phyloP scores from a whole-genome alignment of 2,329 filamentous ascomycete species.

The Davidsoniella eucalypti region DNA sequence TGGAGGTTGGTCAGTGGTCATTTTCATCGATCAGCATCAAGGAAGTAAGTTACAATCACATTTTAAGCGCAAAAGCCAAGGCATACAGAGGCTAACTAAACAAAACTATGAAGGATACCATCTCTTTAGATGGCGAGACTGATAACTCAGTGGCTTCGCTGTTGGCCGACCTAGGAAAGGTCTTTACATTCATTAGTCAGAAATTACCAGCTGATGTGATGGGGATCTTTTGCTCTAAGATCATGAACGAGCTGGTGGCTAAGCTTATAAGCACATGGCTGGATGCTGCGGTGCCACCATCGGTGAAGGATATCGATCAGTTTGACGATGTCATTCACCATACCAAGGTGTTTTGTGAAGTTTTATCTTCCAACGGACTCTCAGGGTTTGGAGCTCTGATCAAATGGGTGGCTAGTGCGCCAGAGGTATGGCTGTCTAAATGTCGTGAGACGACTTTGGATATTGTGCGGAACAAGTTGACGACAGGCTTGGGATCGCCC shows the following conservation, averaged over 20 bases:
- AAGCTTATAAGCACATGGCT: conserved; percentile 61
- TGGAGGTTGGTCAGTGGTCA: conserved; percentile 24
- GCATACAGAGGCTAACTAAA: not conserved
- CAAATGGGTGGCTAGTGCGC: conserved; percentile 67
- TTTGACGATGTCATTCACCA: conserved; percentile 57
- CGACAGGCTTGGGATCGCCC: conserved; percentile 44
- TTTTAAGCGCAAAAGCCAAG: not conserved
- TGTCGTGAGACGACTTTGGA: conserved; percentile 67
- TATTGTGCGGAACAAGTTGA: conserved; percentile 51
- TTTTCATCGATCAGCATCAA: conserved; percentile 26
- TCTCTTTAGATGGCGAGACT: conserved; percentile 27
- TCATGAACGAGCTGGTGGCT: conserved; percentile 53
- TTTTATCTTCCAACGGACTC: conserved; percentile 47
- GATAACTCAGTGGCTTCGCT: conserved; percentile 32
- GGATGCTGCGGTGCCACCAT: conserved; percentile 56
- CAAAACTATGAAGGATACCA: conserved; percentile 22
- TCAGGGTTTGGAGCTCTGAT: conserved; percentile 44
- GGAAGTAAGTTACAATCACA: conserved; percentile 20
- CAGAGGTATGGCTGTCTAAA: conserved; percentile 71
- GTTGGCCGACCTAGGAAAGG: conserved; percentile 34
- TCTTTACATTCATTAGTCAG: conserved; percentile 35
- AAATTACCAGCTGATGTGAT: conserved; percentile 38
- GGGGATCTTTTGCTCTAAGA: conserved; percentile 44
- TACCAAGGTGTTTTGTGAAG: conserved; percentile 46
- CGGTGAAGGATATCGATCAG: conserved; percentile 49